phyloP scores from a whole-genome alignment of 257 asterid species.

The Fraxinus quadrangulata region DNA sequence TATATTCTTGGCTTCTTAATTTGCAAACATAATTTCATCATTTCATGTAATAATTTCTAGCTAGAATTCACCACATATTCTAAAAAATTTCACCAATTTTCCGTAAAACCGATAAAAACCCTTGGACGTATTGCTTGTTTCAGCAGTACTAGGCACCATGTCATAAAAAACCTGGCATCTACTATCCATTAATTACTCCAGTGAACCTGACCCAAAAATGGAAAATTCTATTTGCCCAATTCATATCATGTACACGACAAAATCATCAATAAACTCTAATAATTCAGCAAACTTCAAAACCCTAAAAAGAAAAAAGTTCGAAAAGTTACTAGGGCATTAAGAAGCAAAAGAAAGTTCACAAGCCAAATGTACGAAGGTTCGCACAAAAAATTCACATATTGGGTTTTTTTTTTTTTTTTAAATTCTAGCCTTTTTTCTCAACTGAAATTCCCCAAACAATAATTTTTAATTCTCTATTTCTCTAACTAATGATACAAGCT shows the following conservation, averaged over 20 bases:
- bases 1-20: not conserved
- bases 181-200: not conserved
- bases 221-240: not conserved
- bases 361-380: not conserved
- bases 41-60: not conserved
- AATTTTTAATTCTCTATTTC: not conserved
- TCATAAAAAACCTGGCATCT: not conserved
- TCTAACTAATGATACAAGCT: not conserved
- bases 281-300: not conserved
- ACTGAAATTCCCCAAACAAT: no score
- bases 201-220: not conserved
- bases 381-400: no score
- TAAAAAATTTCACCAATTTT: not conserved
- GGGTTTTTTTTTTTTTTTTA: no score
- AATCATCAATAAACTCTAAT: not conserved
- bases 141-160: not conserved
- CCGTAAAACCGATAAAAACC: constrained; percentile 1
- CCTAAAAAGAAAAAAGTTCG: not conserved
- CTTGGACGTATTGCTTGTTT: not conserved
- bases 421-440: no score
- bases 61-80: not conserved
- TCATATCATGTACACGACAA: not conserved
- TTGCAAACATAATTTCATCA: not conserved
- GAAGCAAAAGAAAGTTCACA: not conserved
- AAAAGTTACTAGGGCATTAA: constrained; percentile 11